Percentiles rank a stretch among this genome's conserved stretches.
Conservation (phyloP, 352 stramenopile species). For the Thalassiosira hispida region DNA sequence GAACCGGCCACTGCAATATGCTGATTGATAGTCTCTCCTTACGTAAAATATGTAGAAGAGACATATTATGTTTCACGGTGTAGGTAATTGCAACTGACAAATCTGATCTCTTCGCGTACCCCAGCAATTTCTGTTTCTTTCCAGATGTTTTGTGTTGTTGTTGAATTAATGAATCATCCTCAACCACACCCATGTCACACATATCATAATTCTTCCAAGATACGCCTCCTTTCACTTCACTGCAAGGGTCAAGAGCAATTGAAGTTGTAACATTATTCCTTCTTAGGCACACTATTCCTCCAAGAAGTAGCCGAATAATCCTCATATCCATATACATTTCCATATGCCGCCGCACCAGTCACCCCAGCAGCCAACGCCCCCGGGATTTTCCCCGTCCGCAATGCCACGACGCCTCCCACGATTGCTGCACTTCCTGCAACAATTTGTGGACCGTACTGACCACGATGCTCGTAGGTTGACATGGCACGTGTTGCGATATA, state of each 20-base stretch:
- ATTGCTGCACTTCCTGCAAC: constrained; percentile 28
- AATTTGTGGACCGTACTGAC: constrained; percentile 42
- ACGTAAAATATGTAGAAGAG: too few species aligned
- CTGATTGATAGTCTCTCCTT: too few species aligned
- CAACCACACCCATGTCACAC: too few species aligned
- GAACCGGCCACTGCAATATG: too few species aligned
- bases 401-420: constrained; percentile 32
- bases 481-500: constrained; percentile 22
- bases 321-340: constrained; percentile 53
- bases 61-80: too few species aligned
- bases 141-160: too few species aligned
- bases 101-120: too few species aligned
- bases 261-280: constrained; percentile 9
- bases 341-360: constrained; percentile 42
- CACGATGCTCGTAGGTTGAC: constrained; percentile 34
- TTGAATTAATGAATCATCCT: too few species aligned
- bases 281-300: constrained; percentile 22
- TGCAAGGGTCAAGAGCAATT: constrained; percentile 1
- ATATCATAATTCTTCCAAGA: too few species aligned
- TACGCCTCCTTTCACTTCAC: background rate
- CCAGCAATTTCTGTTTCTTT: too few species aligned
- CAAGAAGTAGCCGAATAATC: constrained; percentile 38
- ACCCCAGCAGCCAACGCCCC: constrained; percentile 23
- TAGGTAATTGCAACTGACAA: too few species aligned
- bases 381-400: constrained; percentile 39